These are phyloP conservation scores for Oryza coarctata DNA, from an alignment of 176 grass and related monocot species.

Conservation along the genomic window DNA sequence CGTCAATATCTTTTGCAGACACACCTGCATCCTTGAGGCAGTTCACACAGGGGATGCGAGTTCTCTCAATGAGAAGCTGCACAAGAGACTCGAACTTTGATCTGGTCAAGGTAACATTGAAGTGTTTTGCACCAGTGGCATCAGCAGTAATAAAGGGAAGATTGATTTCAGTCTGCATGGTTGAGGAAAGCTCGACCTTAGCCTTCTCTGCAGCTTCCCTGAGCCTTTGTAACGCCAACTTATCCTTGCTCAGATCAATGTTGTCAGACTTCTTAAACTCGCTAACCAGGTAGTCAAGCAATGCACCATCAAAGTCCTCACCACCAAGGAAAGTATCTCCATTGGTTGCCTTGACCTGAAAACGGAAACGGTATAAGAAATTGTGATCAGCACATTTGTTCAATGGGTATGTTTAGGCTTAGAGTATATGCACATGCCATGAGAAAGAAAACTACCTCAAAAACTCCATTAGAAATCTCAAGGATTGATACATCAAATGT, in stretches of 20 bases:
- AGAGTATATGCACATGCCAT: background rate
- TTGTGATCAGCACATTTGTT: constrained; percentile 8
- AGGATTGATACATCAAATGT: constrained; percentile 99
- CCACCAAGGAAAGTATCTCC: constrained; percentile 99
- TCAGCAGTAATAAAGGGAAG: constrained; percentile 96
- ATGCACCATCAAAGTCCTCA: constrained; percentile 84
- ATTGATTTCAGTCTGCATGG: constrained; percentile 89
- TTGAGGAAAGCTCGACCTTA: constrained; percentile 95
- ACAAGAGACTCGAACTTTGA: constrained; percentile 92
- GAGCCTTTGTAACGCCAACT: constrained; percentile 82
- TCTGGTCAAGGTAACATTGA: constrained; percentile 89
- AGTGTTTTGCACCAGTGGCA: constrained; percentile 88
- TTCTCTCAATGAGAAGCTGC: constrained; percentile 76
- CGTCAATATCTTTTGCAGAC: constrained; percentile 85
- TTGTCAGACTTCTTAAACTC: constrained; percentile 92
- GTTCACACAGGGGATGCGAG: constrained; percentile 71
- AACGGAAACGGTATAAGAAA: background rate
- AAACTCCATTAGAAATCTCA: constrained; percentile 94
- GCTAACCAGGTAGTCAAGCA: constrained; percentile 82
- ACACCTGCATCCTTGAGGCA: constrained; percentile 94
- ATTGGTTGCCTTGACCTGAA: constrained; percentile 96
- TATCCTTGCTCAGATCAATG: constrained; percentile 88
- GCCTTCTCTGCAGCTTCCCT: constrained; percentile 99
- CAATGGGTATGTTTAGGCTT: background rate
- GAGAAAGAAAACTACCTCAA: constrained; percentile 67